phyloP scores from a whole-genome alignment of 768 basidiomycete genomes.

The Tylopilus subfusipes region DNA sequence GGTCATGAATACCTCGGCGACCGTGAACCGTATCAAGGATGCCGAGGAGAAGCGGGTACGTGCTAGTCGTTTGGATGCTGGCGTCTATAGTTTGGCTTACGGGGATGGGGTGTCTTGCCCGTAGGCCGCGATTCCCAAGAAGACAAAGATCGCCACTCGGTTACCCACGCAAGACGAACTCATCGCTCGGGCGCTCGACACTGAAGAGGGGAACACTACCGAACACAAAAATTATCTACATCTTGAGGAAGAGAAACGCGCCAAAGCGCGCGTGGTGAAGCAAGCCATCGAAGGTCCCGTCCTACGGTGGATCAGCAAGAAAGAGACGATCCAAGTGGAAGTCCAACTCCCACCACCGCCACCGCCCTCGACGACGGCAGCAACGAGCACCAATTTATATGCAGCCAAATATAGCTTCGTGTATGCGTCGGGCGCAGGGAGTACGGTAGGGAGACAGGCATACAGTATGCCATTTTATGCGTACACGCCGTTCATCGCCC shows the following conservation, averaged over 20 bases:
- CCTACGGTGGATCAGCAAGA: conserved; percentile 66
- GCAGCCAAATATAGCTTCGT: conserved; percentile 21
- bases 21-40: conserved; percentile 60
- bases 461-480: conserved; percentile 29
- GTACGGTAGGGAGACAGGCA: conserved; percentile 15
- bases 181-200: conserved; percentile 78
- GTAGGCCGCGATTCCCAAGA: conserved; percentile 61
- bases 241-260: conserved; percentile 79
- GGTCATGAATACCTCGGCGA: conserved; percentile 65
- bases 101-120: neutral
- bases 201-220: conserved; percentile 78
- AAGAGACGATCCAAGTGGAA: conserved; percentile 52
- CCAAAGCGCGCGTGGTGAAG: conserved; percentile 57
- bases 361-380: conserved; percentile 23
- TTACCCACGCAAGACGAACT: conserved; percentile 77
- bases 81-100: neutral
- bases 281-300: conserved; percentile 62
- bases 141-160: conserved; percentile 49
- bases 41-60: conserved; percentile 60
- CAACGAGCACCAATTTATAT: conserved; percentile 5
- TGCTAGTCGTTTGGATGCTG: neutral
- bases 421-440: conserved; percentile 10
- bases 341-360: conserved; percentile 22
- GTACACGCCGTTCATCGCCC: conserved; percentile 17
- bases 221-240: conserved; percentile 78